Evolutionary conservation across 2,329 filamentous ascomycete genomes (phyloP).

Genomic region (Colletotrichum abscissum): DNA sequence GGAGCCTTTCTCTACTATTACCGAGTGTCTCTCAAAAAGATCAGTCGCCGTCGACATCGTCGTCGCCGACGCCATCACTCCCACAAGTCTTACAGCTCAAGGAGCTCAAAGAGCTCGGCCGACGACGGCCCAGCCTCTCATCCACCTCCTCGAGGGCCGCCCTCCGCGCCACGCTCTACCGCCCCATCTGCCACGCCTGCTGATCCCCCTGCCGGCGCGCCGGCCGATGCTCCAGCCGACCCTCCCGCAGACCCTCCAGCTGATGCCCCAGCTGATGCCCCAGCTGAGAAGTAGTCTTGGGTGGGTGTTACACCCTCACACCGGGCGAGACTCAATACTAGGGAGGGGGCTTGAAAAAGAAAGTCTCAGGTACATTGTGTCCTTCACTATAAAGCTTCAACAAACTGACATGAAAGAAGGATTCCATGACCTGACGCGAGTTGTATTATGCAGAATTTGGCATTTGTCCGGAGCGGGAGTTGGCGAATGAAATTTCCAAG

Average conservation of each 20-base stretch:
- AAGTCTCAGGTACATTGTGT: neutral
- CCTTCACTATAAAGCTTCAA: neutral
- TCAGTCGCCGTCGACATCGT: conserved; percentile 43
- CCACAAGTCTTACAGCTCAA: conserved; percentile 45
- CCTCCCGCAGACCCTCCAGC: conserved; percentile 13
- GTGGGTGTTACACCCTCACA: neutral
- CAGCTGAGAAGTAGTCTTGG: conserved; percentile 19
- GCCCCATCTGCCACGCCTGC: neutral
- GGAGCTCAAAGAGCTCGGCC: conserved; percentile 48
- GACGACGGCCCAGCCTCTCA: conserved; percentile 19
- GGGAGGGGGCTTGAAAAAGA: neutral
- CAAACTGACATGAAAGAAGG: neutral
- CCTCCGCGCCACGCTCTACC: neutral
- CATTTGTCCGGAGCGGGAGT: conserved; percentile 21
- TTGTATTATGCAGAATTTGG: conserved; percentile 1
- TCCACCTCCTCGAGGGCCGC: conserved; percentile 11
- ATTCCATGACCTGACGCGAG: conserved; percentile 11
- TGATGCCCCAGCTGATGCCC: conserved; percentile 8
- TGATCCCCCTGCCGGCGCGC: conserved; percentile 13
- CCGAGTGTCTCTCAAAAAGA: conserved; percentile 50
- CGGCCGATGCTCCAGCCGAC: conserved; percentile 17
- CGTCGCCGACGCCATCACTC: conserved; percentile 35
- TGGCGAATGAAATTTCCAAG: neutral
- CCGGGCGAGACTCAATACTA: neutral
- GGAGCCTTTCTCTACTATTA: conserved; percentile 54